These are phyloP conservation scores for Kwoniella shivajii DNA, from an alignment of 1,284 basidiomycete species.

Conservation along the genomic window DNA sequence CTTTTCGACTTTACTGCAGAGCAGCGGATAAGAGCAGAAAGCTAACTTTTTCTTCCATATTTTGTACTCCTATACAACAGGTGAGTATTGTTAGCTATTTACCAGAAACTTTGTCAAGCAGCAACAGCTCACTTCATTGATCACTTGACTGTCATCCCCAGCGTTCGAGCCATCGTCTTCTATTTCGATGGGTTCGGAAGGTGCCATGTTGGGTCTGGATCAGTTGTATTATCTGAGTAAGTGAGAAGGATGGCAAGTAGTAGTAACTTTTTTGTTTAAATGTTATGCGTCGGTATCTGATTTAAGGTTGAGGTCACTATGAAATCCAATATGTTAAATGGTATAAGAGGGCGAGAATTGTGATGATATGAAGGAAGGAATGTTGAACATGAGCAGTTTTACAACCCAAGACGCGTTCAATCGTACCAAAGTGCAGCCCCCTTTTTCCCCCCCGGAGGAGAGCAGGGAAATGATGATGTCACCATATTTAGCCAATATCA, in stretches of 20 bases:
- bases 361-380: neutral
- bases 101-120: neutral
- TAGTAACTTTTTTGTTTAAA: neutral
- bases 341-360: neutral
- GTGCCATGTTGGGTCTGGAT: conserved; percentile 28
- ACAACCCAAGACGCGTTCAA: neutral
- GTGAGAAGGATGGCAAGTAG: neutral
- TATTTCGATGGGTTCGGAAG: conserved; percentile 46
- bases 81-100: neutral
- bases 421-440: neutral
- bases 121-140: conserved; percentile 73
- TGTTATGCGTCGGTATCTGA: too few relatives aligned
- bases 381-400: conserved; percentile 1
- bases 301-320: too few relatives aligned
- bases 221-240: neutral
- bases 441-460: neutral
- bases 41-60: conserved; percentile 76
- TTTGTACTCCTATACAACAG: conserved; percentile 57
- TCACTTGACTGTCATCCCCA: conserved; percentile 73
- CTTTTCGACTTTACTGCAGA: neutral
- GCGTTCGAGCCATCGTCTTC: conserved; percentile 60
- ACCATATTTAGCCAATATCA: neutral
- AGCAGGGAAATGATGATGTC: neutral
- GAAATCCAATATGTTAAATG: neutral
- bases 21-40: neutral